Base-by-base conservation (phyloP, 2,329 filamentous ascomycete species). In the Alternaria incomplexa region DNA sequence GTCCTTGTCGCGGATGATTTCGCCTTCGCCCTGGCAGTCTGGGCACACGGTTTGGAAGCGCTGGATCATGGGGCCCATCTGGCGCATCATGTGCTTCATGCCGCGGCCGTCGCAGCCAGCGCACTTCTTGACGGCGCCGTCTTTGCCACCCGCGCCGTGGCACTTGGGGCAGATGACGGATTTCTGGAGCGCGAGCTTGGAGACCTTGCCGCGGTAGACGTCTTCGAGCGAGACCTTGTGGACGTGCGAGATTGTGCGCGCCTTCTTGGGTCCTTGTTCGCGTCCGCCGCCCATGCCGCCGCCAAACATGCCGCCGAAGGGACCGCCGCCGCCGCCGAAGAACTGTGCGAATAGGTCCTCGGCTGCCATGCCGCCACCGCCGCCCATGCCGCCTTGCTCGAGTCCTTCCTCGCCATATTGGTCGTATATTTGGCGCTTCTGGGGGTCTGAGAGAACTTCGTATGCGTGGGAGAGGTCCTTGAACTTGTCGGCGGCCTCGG, bases 1-100 rank as follows among this genome's bases (percentile, higher is more conserved):
- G 81, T 99, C 96, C 86, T 96, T 96, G 72, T 98, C 95, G 79
- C 93, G 93, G 81, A 99, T 95, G 70, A 91, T 93, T 85, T 99
- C 96, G 64, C 96, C 95, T 82, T 99, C 96, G 67, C 96, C 96
- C 74, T 96, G 95, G 81, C 96, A 99, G 84, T 99, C 96, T 26
- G 94, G 92, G 88, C 96, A 99, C 74, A 97, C 94, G 28, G 95
- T 98, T 87, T 99, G 96, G 89, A 99, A 99, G 62, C 96, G 93
- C 85, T 99, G 96, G 74, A 99, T 98, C 96, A 99, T 99, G 63
- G 96, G 96, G 55, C 96, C 96, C 94, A 99, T 98, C 84, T 99
- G 96, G 80, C 96, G 92, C 96, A 99, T 97, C 95, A 99, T 98
- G 44, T 93, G 97, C 91, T 98, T 98, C 92, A 97, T 97, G 82